phyloP scores from a whole-genome alignment of 2,329 filamentous ascomycete genomes.

The Aspergillus chevalieri region DNA sequence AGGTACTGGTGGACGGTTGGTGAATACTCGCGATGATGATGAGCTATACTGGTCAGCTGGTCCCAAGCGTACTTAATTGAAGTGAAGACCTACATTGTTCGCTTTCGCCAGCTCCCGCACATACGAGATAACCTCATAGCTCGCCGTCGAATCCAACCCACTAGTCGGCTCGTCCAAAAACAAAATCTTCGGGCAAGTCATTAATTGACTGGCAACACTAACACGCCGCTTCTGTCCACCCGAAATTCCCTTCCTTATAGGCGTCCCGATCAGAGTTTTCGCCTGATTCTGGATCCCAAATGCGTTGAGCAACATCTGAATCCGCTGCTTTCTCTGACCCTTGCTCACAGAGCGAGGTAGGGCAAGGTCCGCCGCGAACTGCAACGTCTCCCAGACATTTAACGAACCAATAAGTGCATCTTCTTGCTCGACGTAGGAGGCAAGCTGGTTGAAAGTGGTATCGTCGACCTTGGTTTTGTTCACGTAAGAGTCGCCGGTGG shows the following conservation, averaged over 20 bases:
- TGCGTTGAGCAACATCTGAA: constrained; percentile 60
- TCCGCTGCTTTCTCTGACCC: constrained; percentile 55
- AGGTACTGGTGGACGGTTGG: constrained; percentile 74
- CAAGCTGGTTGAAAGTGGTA: constrained; percentile 57
- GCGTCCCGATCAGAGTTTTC: constrained; percentile 70
- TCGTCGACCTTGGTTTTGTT: constrained; percentile 56
- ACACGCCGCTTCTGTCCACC: constrained; percentile 79
- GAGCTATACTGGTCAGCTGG: constrained; percentile 44
- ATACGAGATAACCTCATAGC: constrained; percentile 69
- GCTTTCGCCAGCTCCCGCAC: constrained; percentile 60
- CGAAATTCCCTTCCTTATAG: constrained; percentile 74
- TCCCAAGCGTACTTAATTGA: too few species aligned
- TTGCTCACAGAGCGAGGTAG: constrained; percentile 49
- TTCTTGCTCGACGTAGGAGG: constrained; percentile 79
- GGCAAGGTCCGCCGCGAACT: constrained; percentile 67
- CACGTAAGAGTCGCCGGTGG: constrained; percentile 52
- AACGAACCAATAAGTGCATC: constrained; percentile 76
- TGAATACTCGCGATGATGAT: constrained; percentile 79
- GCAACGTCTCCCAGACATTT: constrained; percentile 71
- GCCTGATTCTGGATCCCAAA: constrained; percentile 69
- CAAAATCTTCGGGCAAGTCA: constrained; percentile 72
- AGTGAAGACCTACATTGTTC: constrained; percentile 51
- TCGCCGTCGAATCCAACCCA: constrained; percentile 72
- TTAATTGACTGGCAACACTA: constrained; percentile 72
- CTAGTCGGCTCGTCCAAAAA: constrained; percentile 83